Conservation (phyloP, 257 asterid species). For the Solanum sparsipilum region DNA sequence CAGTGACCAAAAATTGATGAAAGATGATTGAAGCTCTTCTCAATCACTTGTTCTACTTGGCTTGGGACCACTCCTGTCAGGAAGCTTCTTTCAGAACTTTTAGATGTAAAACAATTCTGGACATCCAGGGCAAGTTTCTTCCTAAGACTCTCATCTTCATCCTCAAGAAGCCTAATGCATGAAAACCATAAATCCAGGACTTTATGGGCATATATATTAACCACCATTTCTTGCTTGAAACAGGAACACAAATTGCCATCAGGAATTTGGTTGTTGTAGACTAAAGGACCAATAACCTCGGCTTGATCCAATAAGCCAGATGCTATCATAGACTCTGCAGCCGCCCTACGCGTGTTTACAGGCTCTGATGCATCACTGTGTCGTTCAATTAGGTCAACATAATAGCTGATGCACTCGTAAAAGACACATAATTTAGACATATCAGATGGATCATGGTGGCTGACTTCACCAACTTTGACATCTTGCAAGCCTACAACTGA, state of each 20-base stretch:
- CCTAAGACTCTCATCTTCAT: conserved; percentile 74
- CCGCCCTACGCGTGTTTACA: conserved; percentile 66
- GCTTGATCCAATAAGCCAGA: conserved; percentile 66
- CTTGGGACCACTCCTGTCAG: conserved; percentile 32
- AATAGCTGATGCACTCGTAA: conserved; percentile 40
- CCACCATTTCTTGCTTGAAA: conserved; percentile 27
- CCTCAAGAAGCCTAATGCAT: conserved; percentile 80
- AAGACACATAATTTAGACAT: conserved; percentile 21
- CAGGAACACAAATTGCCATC: conserved; percentile 10
- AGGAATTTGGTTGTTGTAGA: conserved; percentile 19
- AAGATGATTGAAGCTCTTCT: conserved; percentile 60
- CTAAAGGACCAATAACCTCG: conserved; percentile 33
- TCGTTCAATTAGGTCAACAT: conserved; percentile 44
- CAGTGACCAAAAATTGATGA: conserved; percentile 58
- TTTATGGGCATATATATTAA: conserved; percentile 38
- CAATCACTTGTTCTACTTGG: conserved; percentile 90
- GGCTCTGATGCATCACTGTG: conserved; percentile 69
- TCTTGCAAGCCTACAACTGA: conserved; percentile 19
- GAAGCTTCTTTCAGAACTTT: not conserved
- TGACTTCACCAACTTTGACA: conserved; percentile 9
- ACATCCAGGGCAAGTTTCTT: conserved; percentile 61
- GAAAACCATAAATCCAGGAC: conserved; percentile 61
- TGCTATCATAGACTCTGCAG: conserved; percentile 80
- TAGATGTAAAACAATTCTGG: conserved; percentile 40
- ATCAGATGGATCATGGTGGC: conserved; percentile 12